Conservation (phyloP, 1,284 basidiomycete species). For the Malassezia restricta region DNA sequence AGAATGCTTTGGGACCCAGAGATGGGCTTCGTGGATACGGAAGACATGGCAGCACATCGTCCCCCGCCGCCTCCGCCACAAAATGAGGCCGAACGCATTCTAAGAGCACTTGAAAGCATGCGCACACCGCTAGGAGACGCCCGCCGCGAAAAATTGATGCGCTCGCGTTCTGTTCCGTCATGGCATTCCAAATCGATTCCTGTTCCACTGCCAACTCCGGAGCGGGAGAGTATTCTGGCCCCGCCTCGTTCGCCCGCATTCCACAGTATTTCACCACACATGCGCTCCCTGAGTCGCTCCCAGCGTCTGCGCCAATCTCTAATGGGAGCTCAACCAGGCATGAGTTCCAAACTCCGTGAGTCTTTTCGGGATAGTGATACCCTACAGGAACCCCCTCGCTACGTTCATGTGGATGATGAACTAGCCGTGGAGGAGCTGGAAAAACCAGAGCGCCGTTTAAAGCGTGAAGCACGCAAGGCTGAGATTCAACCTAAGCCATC, state of each 20-base stretch:
- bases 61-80: slow-evolving; percentile 38
- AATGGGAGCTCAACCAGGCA: neutral
- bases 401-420: neutral
- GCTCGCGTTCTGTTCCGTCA: slow-evolving; percentile 13
- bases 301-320: slow-evolving; percentile 9
- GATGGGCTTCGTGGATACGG: slow-evolving; percentile 34
- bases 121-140: slow-evolving; percentile 38
- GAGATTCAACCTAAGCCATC: neutral
- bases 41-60: slow-evolving; percentile 31
- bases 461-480: neutral
- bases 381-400: neutral
- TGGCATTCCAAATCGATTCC: slow-evolving; percentile 13
- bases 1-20: slow-evolving; percentile 41
- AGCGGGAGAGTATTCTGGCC: neutral
- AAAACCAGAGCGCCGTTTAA: slow-evolving; percentile 1
- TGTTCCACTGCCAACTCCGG: slow-evolving; percentile 13
- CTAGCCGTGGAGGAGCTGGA: neutral
- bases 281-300: slow-evolving; percentile 14
- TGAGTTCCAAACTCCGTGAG: slow-evolving; percentile 16
- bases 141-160: slow-evolving; percentile 15
- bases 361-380: neutral
- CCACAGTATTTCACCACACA: slow-evolving; percentile 28
- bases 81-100: slow-evolving; percentile 47
- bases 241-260: neutral
- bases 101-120: slow-evolving; percentile 46